These are phyloP conservation scores for Candida ovalis DNA, from an alignment of 805 yeast genomes.

Conservation along the genomic window DNA sequence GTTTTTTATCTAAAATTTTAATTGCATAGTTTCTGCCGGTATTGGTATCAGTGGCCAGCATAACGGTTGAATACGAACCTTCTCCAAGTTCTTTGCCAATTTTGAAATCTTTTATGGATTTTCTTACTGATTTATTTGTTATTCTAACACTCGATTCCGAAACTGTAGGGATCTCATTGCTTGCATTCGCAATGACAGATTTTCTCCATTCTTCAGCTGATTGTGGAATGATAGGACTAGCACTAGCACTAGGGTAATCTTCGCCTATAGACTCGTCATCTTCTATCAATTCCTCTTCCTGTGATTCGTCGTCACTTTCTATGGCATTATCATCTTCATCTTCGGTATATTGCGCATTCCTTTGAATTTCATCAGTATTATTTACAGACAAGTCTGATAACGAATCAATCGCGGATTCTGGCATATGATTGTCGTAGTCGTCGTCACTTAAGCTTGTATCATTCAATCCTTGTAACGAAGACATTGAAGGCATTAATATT, in stretches of 20 bases:
- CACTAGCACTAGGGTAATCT: not conserved
- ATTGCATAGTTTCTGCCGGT: constrained; percentile 68
- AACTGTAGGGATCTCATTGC: constrained; percentile 23
- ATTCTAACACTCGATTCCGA: constrained; percentile 46
- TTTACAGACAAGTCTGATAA: not conserved
- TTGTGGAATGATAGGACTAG: constrained; percentile 4
- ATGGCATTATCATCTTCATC: not conserved
- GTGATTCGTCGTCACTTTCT: not conserved
- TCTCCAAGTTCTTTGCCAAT: constrained; percentile 89
- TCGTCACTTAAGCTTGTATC: not conserved
- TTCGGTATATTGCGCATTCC: not conserved
- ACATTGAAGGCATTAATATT: constrained; percentile 1
- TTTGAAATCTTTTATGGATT: constrained; percentile 75
- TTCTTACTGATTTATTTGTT: constrained; percentile 45
- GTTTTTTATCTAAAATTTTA: constrained; percentile 71
- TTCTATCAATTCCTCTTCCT: constrained; percentile 1
- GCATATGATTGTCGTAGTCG: not conserved
- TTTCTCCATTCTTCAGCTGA: constrained; percentile 48
- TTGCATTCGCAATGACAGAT: constrained; percentile 55
- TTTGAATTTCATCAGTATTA: not conserved
- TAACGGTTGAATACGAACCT: constrained; percentile 94
- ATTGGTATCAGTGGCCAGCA: constrained; percentile 73
- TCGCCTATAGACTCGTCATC: constrained; percentile 4
- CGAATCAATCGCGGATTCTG: not conserved
- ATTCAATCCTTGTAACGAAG: constrained; percentile 1